Conservation (phyloP, 257 asterid species). For the Solanum tarapatanum region DNA sequence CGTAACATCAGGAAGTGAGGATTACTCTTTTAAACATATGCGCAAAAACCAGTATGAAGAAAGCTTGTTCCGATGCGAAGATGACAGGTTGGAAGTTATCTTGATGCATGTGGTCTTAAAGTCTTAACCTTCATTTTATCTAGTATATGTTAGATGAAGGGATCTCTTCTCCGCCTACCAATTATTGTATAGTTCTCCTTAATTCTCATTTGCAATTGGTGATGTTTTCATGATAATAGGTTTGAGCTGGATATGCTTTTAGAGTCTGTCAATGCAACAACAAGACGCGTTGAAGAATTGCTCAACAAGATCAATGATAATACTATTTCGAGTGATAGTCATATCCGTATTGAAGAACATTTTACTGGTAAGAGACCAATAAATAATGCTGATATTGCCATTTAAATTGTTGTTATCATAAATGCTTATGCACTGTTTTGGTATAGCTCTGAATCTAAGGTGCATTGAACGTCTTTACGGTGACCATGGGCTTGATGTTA, state of each 20-base stretch:
- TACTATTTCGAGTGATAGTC: constrained; percentile 27
- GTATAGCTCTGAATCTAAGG: constrained; percentile 67
- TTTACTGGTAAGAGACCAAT: constrained; percentile 48
- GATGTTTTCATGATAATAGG: constrained; percentile 40
- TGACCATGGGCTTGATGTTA: constrained; percentile 97
- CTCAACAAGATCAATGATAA: constrained; percentile 49
- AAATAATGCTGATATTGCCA: constrained; percentile 9
- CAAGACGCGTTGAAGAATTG: constrained; percentile 74
- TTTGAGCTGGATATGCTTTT: constrained; percentile 96
- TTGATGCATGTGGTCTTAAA: background rate
- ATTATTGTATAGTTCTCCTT: background rate
- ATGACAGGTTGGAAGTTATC: constrained; percentile 59
- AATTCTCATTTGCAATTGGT: constrained; percentile 8
- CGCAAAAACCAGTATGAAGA: constrained; percentile 95
- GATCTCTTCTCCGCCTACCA: background rate
- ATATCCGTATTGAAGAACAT: constrained; percentile 63
- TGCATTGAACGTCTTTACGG: constrained; percentile 97
- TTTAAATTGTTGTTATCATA: constrained; percentile 3
- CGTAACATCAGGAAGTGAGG: constrained; percentile 98
- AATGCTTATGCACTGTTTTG: constrained; percentile 9
- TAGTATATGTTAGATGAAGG: background rate
- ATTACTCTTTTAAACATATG: constrained; percentile 95
- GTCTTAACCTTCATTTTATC: background rate
- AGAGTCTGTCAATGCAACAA: constrained; percentile 74
- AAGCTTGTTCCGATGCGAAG: constrained; percentile 92